Conservation (phyloP, 129 eudicot species). For the Flaveria linearis region DNA sequence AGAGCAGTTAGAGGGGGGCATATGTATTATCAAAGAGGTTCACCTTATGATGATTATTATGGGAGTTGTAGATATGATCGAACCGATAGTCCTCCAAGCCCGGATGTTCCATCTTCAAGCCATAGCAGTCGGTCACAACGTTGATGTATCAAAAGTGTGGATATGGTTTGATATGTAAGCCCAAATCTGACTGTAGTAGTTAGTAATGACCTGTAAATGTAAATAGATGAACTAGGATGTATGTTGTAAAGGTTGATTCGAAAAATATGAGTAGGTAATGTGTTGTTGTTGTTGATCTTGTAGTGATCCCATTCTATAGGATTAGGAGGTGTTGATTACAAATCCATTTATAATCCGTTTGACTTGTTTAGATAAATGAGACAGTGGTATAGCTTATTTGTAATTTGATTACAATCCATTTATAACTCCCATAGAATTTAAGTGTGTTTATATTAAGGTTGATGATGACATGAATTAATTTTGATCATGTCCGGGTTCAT, state of each 20-base stretch:
- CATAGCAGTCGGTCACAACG: constrained; percentile 18
- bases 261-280: constrained; percentile 3
- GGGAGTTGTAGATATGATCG: constrained; percentile 39
- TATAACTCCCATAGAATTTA: no score
- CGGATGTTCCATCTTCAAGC: constrained; percentile 24
- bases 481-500: background rate
- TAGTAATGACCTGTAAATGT: constrained; percentile 16
- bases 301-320: background rate
- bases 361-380: background rate
- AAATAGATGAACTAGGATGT: constrained; percentile 8
- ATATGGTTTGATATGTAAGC: background rate
- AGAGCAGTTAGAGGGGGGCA: constrained; percentile 38
- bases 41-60: constrained; percentile 35
- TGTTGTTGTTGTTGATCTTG: background rate
- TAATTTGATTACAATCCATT: no score
- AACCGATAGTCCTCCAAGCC: constrained; percentile 42
- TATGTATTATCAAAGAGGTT: constrained; percentile 37
- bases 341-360: background rate
- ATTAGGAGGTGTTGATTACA: background rate
- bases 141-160: background rate
- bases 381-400: background rate
- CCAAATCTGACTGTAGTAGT: background rate
- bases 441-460: background rate
- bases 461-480: background rate
- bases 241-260: constrained; percentile 18